These are phyloP conservation scores for Rhizomucor miehei DNA, from an alignment of 371 early-diverging fungal species.

Conservation along the genomic window DNA sequence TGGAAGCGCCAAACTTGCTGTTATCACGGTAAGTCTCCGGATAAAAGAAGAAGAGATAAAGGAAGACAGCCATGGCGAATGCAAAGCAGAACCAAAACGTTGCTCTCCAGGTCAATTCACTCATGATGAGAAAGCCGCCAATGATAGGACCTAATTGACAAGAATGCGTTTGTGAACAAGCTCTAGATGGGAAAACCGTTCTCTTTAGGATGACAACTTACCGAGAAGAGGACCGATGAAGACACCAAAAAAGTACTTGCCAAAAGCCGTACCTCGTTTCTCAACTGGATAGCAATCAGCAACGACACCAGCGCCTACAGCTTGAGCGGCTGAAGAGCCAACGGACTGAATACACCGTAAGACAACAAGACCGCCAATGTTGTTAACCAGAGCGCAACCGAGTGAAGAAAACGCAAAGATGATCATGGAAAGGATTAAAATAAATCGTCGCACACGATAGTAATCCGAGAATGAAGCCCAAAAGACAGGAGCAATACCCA, in stretches of 20 bases:
- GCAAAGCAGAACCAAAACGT: slow-evolving; percentile 62
- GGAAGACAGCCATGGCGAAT: slow-evolving; percentile 40
- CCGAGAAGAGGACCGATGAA: slow-evolving; percentile 48
- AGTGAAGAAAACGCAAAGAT: slow-evolving; percentile 63
- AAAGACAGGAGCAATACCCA: slow-evolving; percentile 61
- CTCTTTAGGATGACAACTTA: slow-evolving; percentile 39
- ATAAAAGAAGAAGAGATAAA: slow-evolving; percentile 49
- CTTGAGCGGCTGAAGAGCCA: slow-evolving; percentile 62
- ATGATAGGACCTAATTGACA: slow-evolving; percentile 29
- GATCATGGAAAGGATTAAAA: slow-evolving; percentile 54
- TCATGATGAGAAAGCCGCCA: slow-evolving; percentile 35
- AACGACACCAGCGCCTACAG: slow-evolving; percentile 16
- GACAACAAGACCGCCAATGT: slow-evolving; percentile 55
- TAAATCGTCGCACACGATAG: slow-evolving; percentile 51
- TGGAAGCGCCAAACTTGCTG: neutral
- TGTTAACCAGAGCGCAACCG: slow-evolving; percentile 60
- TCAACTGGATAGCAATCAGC: slow-evolving; percentile 27
- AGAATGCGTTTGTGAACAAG: slow-evolving; percentile 16
- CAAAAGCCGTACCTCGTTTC: slow-evolving; percentile 33
- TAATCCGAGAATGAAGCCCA: slow-evolving; percentile 68
- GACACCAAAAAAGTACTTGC: slow-evolving; percentile 51
- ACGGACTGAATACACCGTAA: slow-evolving; percentile 69
- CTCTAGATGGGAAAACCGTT: slow-evolving; percentile 28
- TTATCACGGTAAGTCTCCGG: slow-evolving; percentile 63
- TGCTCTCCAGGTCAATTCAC: slow-evolving; percentile 50